Evolutionary conservation across 441 rosid species (phyloP), one percentile per base, ranked within the genome.

Genomic region (Populus hybrid): DNA sequence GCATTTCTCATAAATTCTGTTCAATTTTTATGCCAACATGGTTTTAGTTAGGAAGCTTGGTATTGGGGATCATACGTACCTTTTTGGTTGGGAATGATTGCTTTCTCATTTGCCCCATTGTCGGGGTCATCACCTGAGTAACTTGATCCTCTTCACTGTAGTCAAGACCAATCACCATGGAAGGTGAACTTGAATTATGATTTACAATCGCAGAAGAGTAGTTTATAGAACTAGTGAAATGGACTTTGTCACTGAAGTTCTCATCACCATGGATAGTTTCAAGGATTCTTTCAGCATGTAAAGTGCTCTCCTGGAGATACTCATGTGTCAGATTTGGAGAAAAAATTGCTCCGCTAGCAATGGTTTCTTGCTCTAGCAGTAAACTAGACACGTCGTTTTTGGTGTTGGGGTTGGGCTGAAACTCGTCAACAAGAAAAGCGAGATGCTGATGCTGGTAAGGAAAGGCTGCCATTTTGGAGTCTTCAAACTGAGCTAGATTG

Each of bases 401-500:
- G 28, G 66, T 63, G 66, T 63, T 16, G 38, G 70, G 82, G 72
- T 64, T 38, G 71, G 54, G 21, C 32, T 74, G 30, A 10, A 69
- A 59, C 67, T 71, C 84, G 6, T 65, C 35, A 23, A 30, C 81
- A 67, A 78, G 67, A 38, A 57, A 2, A 1, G 70, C 75, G 4
- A 68, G 70, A 63, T 54, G 76, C 14, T 61, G 66, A 21, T 21
- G 66, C 28, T 21, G 66, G 66, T 23, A 63, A 36, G 78, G 35
- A 77, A 73, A 73, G 40, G 57, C 78, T 35, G 78, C 66, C 84
- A 81, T 81, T 73, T 77, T 18, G 12, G 24, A n/a, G 54, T 23
- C 50, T 23, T 36, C 50, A 14, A n/a, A 20, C 28, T 21, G 23
- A 9, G 24, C 24, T 63, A 23, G 23, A 5, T 3, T 4, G 2